A percentile compares a stretch with the other conserved stretches of the same genome.
Evolutionary conservation across 305 asterid species (phyloP).

Genomic region (Fraxinus platypoda): DNA sequence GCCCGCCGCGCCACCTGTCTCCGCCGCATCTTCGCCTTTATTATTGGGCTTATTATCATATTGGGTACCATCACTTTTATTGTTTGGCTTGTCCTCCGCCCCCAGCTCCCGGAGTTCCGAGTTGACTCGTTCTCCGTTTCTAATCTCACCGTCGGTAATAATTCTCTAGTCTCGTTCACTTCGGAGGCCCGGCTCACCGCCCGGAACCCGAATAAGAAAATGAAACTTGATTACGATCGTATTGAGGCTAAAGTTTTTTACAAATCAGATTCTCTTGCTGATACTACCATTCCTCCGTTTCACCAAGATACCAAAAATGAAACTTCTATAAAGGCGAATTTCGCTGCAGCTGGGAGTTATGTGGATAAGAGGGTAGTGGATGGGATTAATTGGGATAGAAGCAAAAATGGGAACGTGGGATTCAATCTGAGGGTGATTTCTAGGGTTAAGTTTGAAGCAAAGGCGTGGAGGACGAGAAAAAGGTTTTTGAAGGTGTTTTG

Average conservation of each 20-base stretch:
- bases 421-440: conserved; percentile 51
- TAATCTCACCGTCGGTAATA: conserved; percentile 25
- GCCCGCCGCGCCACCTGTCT: conserved; percentile 28
- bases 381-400: conserved; percentile 34
- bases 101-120: conserved; percentile 36
- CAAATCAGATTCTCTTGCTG: conserved; percentile 25
- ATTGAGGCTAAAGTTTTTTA: conserved; percentile 37
- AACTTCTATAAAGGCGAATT: conserved; percentile 35
- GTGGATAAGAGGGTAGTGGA: conserved; percentile 34
- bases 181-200: conserved; percentile 43
- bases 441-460: conserved; percentile 47
- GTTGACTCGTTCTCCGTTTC: conserved; percentile 30
- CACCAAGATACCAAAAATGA: conserved; percentile 40
- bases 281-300: conserved; percentile 47
- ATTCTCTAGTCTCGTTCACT: conserved; percentile 28
- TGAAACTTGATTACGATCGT: conserved; percentile 37
- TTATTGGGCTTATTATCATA: conserved; percentile 17
- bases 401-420: conserved; percentile 31
- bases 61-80: conserved; percentile 24
- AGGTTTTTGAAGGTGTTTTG: conserved; percentile 53
- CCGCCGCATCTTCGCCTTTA: conserved; percentile 31
- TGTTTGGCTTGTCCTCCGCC: conserved; percentile 37
- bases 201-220: conserved; percentile 55
- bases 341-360: conserved; percentile 40
- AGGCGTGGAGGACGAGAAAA: conserved; percentile 52